These are phyloP conservation scores for Paecilomyces sp. DNA, from an alignment of 2,329 filamentous ascomycete species.

Conservation along the genomic window DNA sequence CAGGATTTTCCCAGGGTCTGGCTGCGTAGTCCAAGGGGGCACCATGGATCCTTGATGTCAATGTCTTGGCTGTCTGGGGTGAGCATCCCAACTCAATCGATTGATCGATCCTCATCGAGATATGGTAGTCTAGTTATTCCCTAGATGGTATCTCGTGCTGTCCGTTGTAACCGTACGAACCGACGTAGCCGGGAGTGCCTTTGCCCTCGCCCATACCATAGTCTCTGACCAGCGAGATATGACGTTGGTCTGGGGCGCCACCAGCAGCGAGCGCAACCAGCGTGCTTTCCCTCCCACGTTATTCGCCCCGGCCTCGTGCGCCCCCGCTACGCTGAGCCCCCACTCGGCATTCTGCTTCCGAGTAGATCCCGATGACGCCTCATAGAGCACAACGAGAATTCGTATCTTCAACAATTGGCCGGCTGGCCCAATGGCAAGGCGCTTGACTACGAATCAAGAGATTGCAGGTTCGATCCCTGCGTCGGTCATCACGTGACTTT, in stretches of 20 bases:
- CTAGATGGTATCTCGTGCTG: background rate
- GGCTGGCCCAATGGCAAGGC: constrained; percentile 44
- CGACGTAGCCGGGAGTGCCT: background rate
- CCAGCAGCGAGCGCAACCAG: background rate
- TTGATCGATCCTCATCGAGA: background rate
- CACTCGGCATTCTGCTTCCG: constrained; percentile 19
- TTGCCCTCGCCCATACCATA: too few species aligned
- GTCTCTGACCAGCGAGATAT: background rate
- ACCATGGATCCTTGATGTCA: background rate
- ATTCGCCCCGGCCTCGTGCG: background rate
- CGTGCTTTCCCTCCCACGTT: background rate
- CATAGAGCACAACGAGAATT: background rate
- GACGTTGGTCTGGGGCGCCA: background rate
- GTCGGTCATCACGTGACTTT: constrained; percentile 21
- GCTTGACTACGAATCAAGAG: constrained; percentile 48
- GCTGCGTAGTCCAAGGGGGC: background rate
- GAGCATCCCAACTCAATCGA: background rate
- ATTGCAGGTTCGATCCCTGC: constrained; percentile 43
- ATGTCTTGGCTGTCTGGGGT: background rate
- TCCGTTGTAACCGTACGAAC: background rate
- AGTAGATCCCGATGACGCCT: background rate
- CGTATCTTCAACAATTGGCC: background rate
- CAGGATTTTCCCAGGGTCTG: background rate
- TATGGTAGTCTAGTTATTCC: background rate
- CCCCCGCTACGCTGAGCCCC: background rate